Conservation (phyloP, 225 moss, liverwort and hornwort genomes). For the Polytrichum commune region DNA sequence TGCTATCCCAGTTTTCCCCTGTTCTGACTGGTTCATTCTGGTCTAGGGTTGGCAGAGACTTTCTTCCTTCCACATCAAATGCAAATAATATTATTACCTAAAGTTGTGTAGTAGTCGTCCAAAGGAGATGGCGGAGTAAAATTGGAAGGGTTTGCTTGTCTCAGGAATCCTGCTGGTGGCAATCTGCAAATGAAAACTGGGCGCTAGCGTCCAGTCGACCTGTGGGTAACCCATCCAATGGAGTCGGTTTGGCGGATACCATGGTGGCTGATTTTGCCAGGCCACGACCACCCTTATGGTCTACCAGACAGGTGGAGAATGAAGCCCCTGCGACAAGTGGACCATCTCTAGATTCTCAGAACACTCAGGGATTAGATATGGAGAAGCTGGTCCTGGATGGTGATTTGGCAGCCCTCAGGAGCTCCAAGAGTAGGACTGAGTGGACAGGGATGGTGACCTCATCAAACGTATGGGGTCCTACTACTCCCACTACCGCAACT, state of each 20-base stretch:
- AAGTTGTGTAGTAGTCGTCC: too few species aligned
- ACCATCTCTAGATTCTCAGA: conserved; percentile 31
- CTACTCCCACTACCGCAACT: conserved; percentile 79
- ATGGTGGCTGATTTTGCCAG: conserved; percentile 34
- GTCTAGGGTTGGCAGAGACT: conserved; percentile 1
- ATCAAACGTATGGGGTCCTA: conserved; percentile 63
- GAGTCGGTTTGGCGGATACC: conserved; percentile 60
- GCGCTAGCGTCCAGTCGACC: conserved; percentile 30
- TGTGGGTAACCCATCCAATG: conserved; percentile 11
- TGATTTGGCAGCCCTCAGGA: conserved; percentile 29
- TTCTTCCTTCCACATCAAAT: not conserved
- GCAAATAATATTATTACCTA: too few species aligned
- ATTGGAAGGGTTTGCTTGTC: not conserved
- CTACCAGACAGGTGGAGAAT: conserved; percentile 38
- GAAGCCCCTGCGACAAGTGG: conserved; percentile 27
- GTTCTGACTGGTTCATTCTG: not conserved
- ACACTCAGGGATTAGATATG: conserved; percentile 46
- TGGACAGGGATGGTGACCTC: conserved; percentile 52
- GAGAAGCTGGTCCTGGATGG: conserved; percentile 41
- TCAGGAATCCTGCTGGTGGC: conserved; percentile 91
- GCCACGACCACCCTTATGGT: conserved; percentile 39
- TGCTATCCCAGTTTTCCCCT: not conserved
- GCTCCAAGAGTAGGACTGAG: conserved; percentile 43
- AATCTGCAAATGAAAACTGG: conserved; percentile 67
- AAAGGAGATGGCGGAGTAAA: not conserved